Conservation (phyloP, 2,329 filamentous ascomycete species). For the Penicillium oxalicum region DNA sequence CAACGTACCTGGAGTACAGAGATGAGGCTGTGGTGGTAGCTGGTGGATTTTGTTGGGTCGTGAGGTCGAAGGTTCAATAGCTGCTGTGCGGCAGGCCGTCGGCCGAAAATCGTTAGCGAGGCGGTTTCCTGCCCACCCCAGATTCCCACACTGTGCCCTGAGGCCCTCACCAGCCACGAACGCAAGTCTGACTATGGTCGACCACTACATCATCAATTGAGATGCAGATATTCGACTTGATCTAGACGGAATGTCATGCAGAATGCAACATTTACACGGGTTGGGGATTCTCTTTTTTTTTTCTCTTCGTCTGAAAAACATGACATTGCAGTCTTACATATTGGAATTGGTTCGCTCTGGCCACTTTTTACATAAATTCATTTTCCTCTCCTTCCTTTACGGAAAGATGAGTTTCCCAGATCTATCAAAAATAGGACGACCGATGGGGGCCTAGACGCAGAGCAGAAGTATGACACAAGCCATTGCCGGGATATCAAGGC, state of each 20-base stretch:
- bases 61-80: slow-evolving; percentile 29
- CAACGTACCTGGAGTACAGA: slow-evolving; percentile 32
- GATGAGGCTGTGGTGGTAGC: slow-evolving; percentile 31
- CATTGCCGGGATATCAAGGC: slow-evolving; percentile 36
- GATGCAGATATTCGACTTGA: no score
- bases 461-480: slow-evolving; percentile 18
- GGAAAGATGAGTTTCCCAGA: slow-evolving; percentile 9
- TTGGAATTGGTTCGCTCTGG: background rate
- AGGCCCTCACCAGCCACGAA: background rate
- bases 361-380: slow-evolving; percentile 12
- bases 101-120: slow-evolving; percentile 43
- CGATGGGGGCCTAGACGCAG: slow-evolving; percentile 15
- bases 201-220: background rate
- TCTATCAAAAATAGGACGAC: slow-evolving; percentile 17
- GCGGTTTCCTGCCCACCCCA: slow-evolving; percentile 28
- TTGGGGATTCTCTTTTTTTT: background rate
- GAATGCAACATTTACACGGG: background rate
- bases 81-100: slow-evolving; percentile 36
- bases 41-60: slow-evolving; percentile 35
- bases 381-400: slow-evolving; percentile 9
- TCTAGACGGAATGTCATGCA: background rate
- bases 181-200: background rate
- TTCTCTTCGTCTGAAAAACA: no score
- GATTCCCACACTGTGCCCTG: slow-evolving; percentile 29
- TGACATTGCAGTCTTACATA: background rate